Evolutionary conservation across 2,329 filamentous ascomycete genomes (phyloP), one percentile per base, ranked within the genome.

Genomic region (Aureobasidium sp.): DNA sequence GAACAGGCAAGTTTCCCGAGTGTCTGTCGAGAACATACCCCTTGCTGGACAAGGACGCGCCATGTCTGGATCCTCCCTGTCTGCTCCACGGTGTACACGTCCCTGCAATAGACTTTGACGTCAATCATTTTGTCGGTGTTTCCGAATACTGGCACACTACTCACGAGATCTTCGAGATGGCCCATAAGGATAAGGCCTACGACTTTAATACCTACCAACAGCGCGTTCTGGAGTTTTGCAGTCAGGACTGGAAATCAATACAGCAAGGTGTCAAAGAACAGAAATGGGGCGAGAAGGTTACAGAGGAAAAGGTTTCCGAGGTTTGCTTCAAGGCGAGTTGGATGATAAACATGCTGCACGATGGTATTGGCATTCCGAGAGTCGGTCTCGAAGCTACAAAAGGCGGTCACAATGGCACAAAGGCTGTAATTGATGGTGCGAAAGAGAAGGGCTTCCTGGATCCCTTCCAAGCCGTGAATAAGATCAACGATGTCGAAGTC

Each of bases 101-200:
- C 1, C 94, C 94, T 1, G 90, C 91, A 3, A 97, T 99, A 66
- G 94, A 99, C 72, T 99, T 97, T 70, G 88, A 94, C 65, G 87
- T 97, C 39, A 99, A 99, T 69, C 95, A 97, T 73, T 99, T 99
- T 70, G 87, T 99, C 31, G 94, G 94, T 12, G 93, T 99, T 3
- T 97, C 93, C 0, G 94, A 99, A 72, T 99, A 96, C 75, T 99
- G 94, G 93, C 94, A 99, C 74, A 96, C 93, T 0, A 99, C 94
- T 0, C 94, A 99, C 69, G 91, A 94, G 61, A 87, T 97, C 1
- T 97, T 99, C 67, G 84, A 88, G 64, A 84, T 85, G 79, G 86
- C 85, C 4, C 86, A 90, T 66, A 87, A 89, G 67, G 83, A 86
- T 67, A 87, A 90, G 67, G 85, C 89, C 0, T 99, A 97, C 73